Percentiles rank a stretch among this genome's conserved stretches.
Evolutionary conservation across 306 rosid species (phyloP).

Genomic region (Cucumis hystrix): DNA sequence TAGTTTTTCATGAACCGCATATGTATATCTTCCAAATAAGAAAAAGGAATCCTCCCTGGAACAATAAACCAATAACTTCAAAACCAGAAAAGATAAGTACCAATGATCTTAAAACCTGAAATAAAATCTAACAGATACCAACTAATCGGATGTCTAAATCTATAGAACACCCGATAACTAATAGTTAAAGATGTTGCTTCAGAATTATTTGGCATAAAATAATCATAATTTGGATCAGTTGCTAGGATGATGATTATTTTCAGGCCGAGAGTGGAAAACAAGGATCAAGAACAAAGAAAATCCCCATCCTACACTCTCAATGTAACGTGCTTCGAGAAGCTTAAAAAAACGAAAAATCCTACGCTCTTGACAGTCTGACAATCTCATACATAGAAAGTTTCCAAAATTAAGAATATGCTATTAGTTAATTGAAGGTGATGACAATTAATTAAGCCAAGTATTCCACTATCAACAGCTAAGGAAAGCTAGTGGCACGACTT

Average conservation of each 20-base stretch:
- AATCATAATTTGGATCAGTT: background rate
- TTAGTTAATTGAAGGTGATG: background rate
- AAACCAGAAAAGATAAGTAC: background rate
- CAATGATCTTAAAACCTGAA: background rate
- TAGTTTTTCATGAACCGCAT: constrained; percentile 99
- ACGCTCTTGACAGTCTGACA: background rate
- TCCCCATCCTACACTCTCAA: background rate
- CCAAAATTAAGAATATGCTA: background rate
- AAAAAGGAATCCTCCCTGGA: constrained; percentile 89
- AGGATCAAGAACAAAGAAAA: background rate
- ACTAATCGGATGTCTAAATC: background rate
- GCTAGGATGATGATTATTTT: background rate
- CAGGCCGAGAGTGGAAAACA: background rate
- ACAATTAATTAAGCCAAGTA: background rate
- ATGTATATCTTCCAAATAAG: constrained; percentile 89
- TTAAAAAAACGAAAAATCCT: background rate
- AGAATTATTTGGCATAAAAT: background rate
- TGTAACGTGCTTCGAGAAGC: background rate
- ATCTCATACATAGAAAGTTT: background rate
- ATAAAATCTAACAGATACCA: background rate
- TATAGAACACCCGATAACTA: background rate
- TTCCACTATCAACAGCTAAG: background rate
- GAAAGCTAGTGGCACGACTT: background rate
- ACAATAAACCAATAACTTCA: constrained; percentile 7
- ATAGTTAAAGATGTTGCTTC: background rate